Conservation (phyloP, 2,329 filamentous ascomycete genomes). For the Xylariaceae sp. region DNA sequence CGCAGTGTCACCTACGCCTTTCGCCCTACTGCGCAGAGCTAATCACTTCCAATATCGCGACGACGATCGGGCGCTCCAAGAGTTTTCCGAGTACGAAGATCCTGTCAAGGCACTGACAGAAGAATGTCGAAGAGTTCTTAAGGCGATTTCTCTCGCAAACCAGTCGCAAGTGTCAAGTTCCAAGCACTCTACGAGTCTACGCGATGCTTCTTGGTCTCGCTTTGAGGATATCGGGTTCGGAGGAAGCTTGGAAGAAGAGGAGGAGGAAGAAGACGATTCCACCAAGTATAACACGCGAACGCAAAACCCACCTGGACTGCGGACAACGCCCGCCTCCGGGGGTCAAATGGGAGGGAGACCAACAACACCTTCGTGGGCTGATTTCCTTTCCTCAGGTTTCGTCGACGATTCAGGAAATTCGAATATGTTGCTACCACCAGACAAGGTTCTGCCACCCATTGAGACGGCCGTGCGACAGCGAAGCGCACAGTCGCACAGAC, state of each 20-base stretch:
- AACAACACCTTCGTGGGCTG: constrained; percentile 96
- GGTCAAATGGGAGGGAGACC: constrained; percentile 70
- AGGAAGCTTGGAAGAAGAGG: constrained; percentile 66
- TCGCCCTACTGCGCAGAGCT: constrained; percentile 81
- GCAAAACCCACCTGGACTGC: constrained; percentile 46
- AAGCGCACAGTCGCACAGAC: constrained; percentile 81
- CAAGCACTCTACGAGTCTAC: constrained; percentile 67
- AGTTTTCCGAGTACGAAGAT: constrained; percentile 85
- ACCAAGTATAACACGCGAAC: constrained; percentile 38
- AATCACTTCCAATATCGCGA: constrained; percentile 96
- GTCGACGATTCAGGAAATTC: constrained; percentile 65
- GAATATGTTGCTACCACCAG: constrained; percentile 78
- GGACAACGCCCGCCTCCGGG: constrained; percentile 63
- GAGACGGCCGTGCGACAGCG: constrained; percentile 66
- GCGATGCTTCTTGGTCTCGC: constrained; percentile 90
- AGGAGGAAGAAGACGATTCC: constrained; percentile 55
- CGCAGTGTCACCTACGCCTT: constrained; percentile 89
- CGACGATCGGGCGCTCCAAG: constrained; percentile 76
- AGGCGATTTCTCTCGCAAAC: constrained; percentile 82
- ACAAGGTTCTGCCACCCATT: constrained; percentile 86
- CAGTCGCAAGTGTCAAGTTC: constrained; percentile 72
- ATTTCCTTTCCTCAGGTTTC: constrained; percentile 93
- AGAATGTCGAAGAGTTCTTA: constrained; percentile 86
- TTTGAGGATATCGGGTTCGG: constrained; percentile 95
- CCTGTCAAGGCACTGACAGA: constrained; percentile 85